These are phyloP conservation scores for Aspergillus saccharolyticus DNA, from an alignment of 495 filamentous ascomycete genomes.

Conservation along the genomic window DNA sequence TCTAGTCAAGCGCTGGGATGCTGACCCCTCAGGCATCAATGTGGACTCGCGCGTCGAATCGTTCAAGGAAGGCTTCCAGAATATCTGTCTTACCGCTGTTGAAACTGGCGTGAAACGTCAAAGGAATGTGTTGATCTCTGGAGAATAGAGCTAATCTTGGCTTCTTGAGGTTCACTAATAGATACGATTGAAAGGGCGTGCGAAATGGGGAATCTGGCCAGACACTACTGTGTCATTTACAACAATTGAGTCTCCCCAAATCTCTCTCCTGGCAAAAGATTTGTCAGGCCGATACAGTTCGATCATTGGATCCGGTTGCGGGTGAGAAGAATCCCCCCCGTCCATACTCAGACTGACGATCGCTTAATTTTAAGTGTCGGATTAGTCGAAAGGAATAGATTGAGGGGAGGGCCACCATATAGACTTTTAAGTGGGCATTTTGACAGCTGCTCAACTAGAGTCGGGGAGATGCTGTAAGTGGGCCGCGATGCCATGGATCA, in stretches of 20 bases:
- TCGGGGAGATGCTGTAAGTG: not conserved
- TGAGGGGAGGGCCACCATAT: not conserved
- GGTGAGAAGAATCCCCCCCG: not conserved
- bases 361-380: not conserved
- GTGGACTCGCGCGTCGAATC: not conserved
- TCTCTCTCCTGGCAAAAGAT: not conserved
- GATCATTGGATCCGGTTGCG: not conserved
- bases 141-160: constrained; percentile 1
- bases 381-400: not conserved
- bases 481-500: not conserved
- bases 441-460: not conserved
- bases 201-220: not conserved
- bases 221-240: not conserved
- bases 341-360: not conserved
- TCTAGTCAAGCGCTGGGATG: constrained; percentile 3
- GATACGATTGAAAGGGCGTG: no score
- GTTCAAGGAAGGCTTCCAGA: constrained; percentile 1
- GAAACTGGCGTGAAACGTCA: constrained; percentile 1
- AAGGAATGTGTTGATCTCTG: not conserved
- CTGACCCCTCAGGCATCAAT: constrained; percentile 1
- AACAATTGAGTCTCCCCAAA: not conserved
- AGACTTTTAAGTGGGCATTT: not conserved
- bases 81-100: not conserved
- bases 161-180: no score
- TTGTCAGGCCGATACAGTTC: not conserved